phyloP scores from a whole-genome alignment of 768 basidiomycete genomes.

The Trametes cinnabarina region DNA sequence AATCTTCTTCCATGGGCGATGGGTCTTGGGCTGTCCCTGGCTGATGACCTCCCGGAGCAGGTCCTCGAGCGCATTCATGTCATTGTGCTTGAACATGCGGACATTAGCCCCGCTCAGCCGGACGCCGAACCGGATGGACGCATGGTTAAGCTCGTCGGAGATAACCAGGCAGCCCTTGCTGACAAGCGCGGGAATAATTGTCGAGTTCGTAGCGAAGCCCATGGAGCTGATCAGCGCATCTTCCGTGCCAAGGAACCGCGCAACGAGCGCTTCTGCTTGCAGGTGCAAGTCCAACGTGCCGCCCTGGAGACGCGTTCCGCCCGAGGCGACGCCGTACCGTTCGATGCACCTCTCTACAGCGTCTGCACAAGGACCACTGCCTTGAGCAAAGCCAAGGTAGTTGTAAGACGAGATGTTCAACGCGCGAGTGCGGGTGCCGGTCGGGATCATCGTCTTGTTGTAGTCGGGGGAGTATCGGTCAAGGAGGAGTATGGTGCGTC shows the following conservation, averaged over 20 bases:
- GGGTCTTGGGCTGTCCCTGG: constrained; percentile 96
- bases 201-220: constrained; percentile 97
- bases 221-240: constrained; percentile 89
- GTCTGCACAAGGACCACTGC: constrained; percentile 89
- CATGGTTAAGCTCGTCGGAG: constrained; percentile 96
- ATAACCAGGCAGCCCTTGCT: constrained; percentile 91
- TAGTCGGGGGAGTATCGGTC: constrained; percentile 84
- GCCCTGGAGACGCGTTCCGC: constrained; percentile 76
- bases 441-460: constrained; percentile 72
- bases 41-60: constrained; percentile 88
- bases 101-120: constrained; percentile 86
- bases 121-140: constrained; percentile 91
- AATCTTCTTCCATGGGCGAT: constrained; percentile 99
- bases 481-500: constrained; percentile 83
- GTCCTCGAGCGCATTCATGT: constrained; percentile 79
- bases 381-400: constrained; percentile 97
- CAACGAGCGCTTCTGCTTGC: constrained; percentile 81
- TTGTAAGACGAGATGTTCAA: constrained; percentile 99
- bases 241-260: constrained; percentile 87
- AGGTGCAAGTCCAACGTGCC: constrained; percentile 86
- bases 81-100: constrained; percentile 95
- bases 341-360: constrained; percentile 83
- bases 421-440: constrained; percentile 79
- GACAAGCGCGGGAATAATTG: constrained; percentile 88
- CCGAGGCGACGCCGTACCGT: constrained; percentile 76